These are phyloP conservation scores for Cryptosporidium xiaoi DNA, from an alignment of 169 alveolate genomes.

Conservation along the genomic window DNA sequence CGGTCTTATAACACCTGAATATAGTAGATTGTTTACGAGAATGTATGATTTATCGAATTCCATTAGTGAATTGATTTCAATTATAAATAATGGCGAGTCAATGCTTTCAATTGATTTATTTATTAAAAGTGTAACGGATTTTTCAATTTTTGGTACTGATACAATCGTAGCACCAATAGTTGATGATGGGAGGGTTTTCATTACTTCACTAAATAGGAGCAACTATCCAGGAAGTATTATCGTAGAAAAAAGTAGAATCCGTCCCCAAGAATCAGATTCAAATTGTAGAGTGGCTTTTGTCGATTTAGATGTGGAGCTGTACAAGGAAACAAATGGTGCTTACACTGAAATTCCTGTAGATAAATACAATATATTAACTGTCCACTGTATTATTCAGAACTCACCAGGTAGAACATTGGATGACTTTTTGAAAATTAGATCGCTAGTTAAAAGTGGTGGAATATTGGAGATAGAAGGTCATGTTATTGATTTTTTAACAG, in stretches of 20 bases:
- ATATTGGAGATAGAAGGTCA: neutral
- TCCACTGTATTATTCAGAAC: constrained; percentile 28
- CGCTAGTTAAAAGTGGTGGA: constrained; percentile 14
- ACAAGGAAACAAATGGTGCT: neutral
- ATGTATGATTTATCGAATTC: neutral
- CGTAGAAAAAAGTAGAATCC: neutral
- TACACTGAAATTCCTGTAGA: neutral
- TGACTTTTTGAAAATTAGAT: constrained; percentile 49
- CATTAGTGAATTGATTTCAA: constrained; percentile 1
- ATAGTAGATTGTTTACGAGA: neutral
- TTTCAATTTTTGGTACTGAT: constrained; percentile 3
- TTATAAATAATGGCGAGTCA: constrained; percentile 5
- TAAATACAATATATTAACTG: constrained; percentile 36
- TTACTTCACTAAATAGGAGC: neutral
- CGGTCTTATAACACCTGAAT: constrained; percentile 10
- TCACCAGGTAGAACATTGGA: constrained; percentile 13
- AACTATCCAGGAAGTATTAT: constrained; percentile 34
- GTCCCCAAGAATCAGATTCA: neutral
- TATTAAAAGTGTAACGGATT: neutral
- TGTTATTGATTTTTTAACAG: constrained; percentile 4
- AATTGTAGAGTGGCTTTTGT: constrained; percentile 50
- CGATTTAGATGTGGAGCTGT: neutral
- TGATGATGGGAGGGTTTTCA: neutral
- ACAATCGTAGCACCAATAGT: neutral
- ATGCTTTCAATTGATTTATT: neutral